phyloP scores from a whole-genome alignment of 1,139 yeast genomes.

The Wickerhamiella infanticola region DNA sequence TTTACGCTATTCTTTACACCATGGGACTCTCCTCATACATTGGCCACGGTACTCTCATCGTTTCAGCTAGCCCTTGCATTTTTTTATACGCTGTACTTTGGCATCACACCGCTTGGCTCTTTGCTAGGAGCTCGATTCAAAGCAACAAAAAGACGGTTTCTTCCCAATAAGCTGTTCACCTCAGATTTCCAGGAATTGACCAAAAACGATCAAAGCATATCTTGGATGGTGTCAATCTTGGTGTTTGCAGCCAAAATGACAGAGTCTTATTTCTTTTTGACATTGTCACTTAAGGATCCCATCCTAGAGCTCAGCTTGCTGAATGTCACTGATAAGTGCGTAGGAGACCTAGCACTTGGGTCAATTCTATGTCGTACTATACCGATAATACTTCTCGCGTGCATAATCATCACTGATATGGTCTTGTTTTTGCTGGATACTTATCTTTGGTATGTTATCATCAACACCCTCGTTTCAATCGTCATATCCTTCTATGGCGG shows the following conservation, averaged over 20 bases:
- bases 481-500: constrained; percentile 57
- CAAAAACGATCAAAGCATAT: constrained; percentile 38
- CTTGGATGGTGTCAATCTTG: constrained; percentile 49
- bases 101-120: constrained; percentile 41
- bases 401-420: constrained; percentile 51
- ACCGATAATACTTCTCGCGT: constrained; percentile 37
- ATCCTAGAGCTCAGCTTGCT: constrained; percentile 48
- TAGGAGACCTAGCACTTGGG: constrained; percentile 42
- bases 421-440: constrained; percentile 71
- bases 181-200: constrained; percentile 40
- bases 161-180: constrained; percentile 28
- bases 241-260: constrained; percentile 58
- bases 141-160: constrained; percentile 13
- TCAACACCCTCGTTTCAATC: constrained; percentile 62
- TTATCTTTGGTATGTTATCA: constrained; percentile 74
- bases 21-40: constrained; percentile 33
- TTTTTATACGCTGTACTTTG: constrained; percentile 44
- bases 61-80: constrained; percentile 47
- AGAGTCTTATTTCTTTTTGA: constrained; percentile 70
- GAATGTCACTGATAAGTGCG: constrained; percentile 40
- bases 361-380: constrained; percentile 41
- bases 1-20: constrained; percentile 38
- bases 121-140: constrained; percentile 30
- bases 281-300: constrained; percentile 67
- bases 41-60: constrained; percentile 38